A percentile compares a stretch with the other conserved stretches of the same genome.
phyloP scores from a whole-genome alignment of 2,329 filamentous ascomycete species.

The Elsinoe australis region DNA sequence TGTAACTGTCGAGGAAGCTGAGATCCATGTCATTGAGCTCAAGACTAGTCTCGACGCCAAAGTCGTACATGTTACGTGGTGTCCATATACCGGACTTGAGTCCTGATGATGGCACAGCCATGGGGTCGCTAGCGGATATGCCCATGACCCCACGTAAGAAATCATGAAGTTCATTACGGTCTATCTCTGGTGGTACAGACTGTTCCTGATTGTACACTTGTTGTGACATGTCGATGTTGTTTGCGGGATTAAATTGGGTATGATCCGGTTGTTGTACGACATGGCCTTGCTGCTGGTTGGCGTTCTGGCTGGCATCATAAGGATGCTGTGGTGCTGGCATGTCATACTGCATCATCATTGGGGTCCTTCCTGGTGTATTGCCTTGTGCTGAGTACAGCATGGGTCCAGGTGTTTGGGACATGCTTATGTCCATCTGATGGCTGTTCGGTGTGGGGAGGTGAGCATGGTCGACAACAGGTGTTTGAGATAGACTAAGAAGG shows the following conservation, averaged over 20 bases:
- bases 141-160: slow-evolving; percentile 19
- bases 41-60: slow-evolving; percentile 39
- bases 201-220: neutral
- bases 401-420: slow-evolving; percentile 3
- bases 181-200: slow-evolving; percentile 5
- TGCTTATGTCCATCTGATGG: slow-evolving; percentile 8
- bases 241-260: neutral
- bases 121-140: neutral
- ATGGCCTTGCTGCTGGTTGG: neutral
- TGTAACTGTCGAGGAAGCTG: slow-evolving; percentile 40
- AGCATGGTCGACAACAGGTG: slow-evolving; percentile 8
- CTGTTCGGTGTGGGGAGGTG: neutral
- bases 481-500: slow-evolving; percentile 8
- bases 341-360: slow-evolving; percentile 12
- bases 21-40: slow-evolving; percentile 41
- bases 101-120: slow-evolving; percentile 1
- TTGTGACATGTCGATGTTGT: neutral
- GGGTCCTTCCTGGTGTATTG: slow-evolving; percentile 4
- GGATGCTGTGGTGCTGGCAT: slow-evolving; percentile 3
- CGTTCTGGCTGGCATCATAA: neutral
- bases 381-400: slow-evolving; percentile 10
- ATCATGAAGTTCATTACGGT: slow-evolving; percentile 17
- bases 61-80: slow-evolving; percentile 39
- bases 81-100: slow-evolving; percentile 32
- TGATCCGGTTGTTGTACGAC: neutral